These are phyloP conservation scores for Sugiyamaella castrensis DNA, from an alignment of 1,139 yeast genomes.

Conservation along the genomic window DNA sequence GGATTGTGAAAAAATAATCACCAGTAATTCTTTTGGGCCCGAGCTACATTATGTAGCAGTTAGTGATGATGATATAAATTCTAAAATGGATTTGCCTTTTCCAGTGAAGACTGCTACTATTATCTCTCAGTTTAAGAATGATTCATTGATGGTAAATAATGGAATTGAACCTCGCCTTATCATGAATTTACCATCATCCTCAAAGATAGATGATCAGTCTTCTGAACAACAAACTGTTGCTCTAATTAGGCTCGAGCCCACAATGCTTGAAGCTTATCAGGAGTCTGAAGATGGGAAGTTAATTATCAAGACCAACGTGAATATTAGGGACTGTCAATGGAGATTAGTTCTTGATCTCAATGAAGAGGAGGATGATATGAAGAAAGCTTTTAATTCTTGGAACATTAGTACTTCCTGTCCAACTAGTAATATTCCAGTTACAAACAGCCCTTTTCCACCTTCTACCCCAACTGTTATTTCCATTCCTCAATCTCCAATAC, in stretches of 20 bases:
- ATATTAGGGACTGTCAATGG: not conserved
- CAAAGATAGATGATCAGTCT: not conserved
- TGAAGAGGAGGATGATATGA: not conserved
- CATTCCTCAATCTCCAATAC: not conserved
- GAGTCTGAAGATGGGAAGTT: not conserved
- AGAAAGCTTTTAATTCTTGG: not conserved
- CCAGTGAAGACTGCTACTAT: too few relatives aligned
- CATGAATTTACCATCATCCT: not conserved
- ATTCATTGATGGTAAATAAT: too few relatives aligned
- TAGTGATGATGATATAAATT: too few relatives aligned
- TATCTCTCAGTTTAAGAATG: too few relatives aligned
- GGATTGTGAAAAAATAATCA: too few relatives aligned
- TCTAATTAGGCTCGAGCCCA: not conserved
- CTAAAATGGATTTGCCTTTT: too few relatives aligned
- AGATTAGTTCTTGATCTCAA: not conserved
- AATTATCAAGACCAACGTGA: not conserved
- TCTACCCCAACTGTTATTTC: not conserved
- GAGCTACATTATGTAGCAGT: too few relatives aligned
- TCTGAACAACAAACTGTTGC: not conserved
- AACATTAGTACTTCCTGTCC: not conserved
- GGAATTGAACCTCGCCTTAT: not conserved
- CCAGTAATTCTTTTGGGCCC: too few relatives aligned
- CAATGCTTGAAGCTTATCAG: conserved; percentile 5
- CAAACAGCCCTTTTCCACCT: not conserved
- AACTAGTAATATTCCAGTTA: not conserved